Evolutionary conservation across 2,329 filamentous ascomycete species (phyloP).

Genomic region (Aspergillus candidus): DNA sequence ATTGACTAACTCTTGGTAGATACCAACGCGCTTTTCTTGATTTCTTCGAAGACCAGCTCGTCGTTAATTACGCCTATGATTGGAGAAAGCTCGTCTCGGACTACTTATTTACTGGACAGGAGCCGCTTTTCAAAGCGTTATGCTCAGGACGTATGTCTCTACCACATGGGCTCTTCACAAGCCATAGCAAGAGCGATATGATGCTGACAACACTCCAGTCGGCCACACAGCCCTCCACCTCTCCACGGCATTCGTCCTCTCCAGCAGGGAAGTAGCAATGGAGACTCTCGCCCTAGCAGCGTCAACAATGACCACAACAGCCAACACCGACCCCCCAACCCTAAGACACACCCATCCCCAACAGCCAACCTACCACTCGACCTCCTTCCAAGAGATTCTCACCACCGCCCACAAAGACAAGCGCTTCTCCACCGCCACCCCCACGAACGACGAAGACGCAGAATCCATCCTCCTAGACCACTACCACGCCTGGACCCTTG

Average conservation of each 20-base stretch:
- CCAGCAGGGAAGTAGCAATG: slow-evolving; percentile 77
- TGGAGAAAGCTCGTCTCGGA: slow-evolving; percentile 73
- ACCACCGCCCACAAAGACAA: slow-evolving; percentile 62
- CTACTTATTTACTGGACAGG: slow-evolving; percentile 62
- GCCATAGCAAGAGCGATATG: not conserved
- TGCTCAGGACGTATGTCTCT: slow-evolving; percentile 64
- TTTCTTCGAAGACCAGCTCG: slow-evolving; percentile 90
- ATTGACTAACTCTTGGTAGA: slow-evolving; percentile 25
- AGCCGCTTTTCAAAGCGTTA: slow-evolving; percentile 74
- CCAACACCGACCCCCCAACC: slow-evolving; percentile 58
- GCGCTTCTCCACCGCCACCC: slow-evolving; percentile 61
- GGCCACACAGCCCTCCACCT: slow-evolving; percentile 92
- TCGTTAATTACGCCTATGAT: slow-evolving; percentile 63
- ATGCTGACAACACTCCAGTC: slow-evolving; percentile 49
- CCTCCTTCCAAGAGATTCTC: slow-evolving; percentile 65
- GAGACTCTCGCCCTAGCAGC: slow-evolving; percentile 71
- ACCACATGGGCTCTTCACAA: not conserved
- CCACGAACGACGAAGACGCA: slow-evolving; percentile 54
- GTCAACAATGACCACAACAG: slow-evolving; percentile 53
- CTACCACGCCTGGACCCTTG: slow-evolving; percentile 80
- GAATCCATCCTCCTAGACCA: slow-evolving; percentile 69
- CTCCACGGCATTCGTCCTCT: slow-evolving; percentile 86
- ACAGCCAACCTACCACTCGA: slow-evolving; percentile 42
- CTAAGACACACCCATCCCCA: slow-evolving; percentile 49
- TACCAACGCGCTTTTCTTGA: slow-evolving; percentile 91